phyloP scores from a whole-genome alignment of 1,284 basidiomycete genomes.

The Retiboletus flavoniger region DNA sequence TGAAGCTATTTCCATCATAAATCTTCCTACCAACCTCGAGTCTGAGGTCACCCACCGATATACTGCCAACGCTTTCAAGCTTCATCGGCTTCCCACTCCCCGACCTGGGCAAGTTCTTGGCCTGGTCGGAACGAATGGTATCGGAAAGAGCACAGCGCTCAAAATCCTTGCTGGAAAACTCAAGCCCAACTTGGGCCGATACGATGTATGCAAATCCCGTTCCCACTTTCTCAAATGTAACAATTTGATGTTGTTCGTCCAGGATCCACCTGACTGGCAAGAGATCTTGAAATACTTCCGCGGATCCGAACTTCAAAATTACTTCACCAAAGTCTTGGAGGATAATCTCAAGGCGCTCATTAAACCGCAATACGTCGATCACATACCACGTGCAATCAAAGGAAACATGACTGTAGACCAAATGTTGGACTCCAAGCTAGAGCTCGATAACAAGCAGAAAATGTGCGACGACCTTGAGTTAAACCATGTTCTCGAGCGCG shows the following conservation, averaged over 20 bases:
- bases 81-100: constrained; percentile 93
- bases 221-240: background rate
- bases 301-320: constrained; percentile 96
- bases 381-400: constrained; percentile 95
- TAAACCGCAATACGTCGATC: constrained; percentile 98
- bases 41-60: constrained; percentile 96
- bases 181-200: constrained; percentile 90
- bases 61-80: constrained; percentile 96
- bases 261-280: constrained; percentile 97
- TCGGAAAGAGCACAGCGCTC: constrained; percentile 94
- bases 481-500: constrained; percentile 79
- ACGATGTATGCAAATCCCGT: constrained; percentile 61
- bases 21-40: constrained; percentile 92
- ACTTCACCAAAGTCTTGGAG: constrained; percentile 98
- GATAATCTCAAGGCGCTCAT: constrained; percentile 97
- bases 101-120: constrained; percentile 94
- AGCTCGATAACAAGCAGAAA: constrained; percentile 79
- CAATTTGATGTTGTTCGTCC: constrained; percentile 8
- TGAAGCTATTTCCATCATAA: constrained; percentile 96
- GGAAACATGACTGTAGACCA: constrained; percentile 79
- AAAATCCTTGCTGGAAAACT: constrained; percentile 95
- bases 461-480: constrained; percentile 86
- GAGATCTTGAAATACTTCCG: constrained; percentile 97
- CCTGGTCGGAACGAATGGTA: constrained; percentile 97
- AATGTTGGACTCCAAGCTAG: constrained; percentile 88